phyloP scores from a whole-genome alignment of 768 basidiomycete species.

The Polyporus arcularius region DNA sequence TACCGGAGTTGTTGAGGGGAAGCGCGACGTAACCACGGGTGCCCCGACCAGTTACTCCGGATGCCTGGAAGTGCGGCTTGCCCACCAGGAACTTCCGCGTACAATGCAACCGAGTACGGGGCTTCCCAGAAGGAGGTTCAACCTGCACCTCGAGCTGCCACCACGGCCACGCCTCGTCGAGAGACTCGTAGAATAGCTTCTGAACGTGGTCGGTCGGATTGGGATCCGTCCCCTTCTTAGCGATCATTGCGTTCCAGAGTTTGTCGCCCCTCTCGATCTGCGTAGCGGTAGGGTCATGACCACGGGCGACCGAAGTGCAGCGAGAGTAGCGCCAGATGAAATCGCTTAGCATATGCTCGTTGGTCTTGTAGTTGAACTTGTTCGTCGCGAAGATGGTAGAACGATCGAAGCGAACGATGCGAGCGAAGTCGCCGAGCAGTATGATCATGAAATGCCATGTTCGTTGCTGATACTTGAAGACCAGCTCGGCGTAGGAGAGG shows the following conservation, averaged over 20 bases:
- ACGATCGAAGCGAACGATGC: constrained; percentile 4
- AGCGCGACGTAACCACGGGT: constrained; percentile 19
- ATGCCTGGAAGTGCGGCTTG: neutral
- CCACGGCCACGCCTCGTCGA: neutral
- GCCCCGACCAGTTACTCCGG: constrained; percentile 4
- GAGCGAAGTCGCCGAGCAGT: neutral
- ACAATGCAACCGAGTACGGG: too few species aligned
- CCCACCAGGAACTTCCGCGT: constrained; percentile 13
- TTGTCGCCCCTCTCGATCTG: neutral
- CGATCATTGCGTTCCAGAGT: neutral
- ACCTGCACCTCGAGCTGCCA: neutral
- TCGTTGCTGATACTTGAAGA: constrained; percentile 2
- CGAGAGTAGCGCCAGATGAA: constrained; percentile 6
- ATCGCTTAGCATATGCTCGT: neutral
- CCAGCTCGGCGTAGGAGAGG: neutral
- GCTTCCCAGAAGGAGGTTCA: too few species aligned
- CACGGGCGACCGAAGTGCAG: neutral
- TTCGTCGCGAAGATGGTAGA: neutral
- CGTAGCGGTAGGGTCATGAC: neutral
- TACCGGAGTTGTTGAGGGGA: neutral
- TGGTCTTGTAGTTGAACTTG: neutral
- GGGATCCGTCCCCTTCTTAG: neutral
- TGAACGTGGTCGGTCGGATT: neutral
- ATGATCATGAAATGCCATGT: constrained; percentile 7
- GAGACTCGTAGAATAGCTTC: neutral